Evolutionary conservation across 148 eudicot species (phyloP).

Genomic region (Vaccinium macrocarpon): DNA sequence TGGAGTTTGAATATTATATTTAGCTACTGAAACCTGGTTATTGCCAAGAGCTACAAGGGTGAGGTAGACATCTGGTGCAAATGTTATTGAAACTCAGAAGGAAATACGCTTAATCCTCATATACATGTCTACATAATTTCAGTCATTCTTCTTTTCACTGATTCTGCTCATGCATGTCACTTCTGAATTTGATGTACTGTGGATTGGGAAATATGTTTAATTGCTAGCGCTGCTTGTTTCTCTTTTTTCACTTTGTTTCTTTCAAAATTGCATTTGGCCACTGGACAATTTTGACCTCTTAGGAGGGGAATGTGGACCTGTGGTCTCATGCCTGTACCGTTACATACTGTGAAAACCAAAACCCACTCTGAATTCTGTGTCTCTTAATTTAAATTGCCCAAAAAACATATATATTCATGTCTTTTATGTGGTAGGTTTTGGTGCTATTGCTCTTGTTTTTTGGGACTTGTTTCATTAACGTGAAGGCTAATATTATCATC

Average conservation of each 20-base stretch:
- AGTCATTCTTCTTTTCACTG: neutral
- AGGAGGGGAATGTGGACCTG: neutral
- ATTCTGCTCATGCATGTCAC: neutral
- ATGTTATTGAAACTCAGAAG: neutral
- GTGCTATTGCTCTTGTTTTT: neutral
- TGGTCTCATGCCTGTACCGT: neutral
- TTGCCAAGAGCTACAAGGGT: neutral
- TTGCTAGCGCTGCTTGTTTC: neutral
- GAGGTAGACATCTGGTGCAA: neutral
- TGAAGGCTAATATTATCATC: conserved; percentile 10
- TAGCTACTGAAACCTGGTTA: neutral
- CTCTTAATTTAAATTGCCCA: too few species aligned
- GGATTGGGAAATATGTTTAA: neutral
- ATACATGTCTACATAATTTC: neutral
- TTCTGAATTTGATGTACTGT: neutral
- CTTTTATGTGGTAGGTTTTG: neutral
- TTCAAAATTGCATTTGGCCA: neutral
- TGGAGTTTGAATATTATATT: neutral
- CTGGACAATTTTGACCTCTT: neutral
- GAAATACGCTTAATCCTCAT: neutral
- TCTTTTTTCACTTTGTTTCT: neutral
- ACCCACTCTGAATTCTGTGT: too few species aligned
- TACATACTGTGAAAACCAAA: too few species aligned
- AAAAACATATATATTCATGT: too few species aligned
- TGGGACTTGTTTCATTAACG: neutral